Conservation (phyloP, 106 monocot genomes). For the Acorus calamus region DNA sequence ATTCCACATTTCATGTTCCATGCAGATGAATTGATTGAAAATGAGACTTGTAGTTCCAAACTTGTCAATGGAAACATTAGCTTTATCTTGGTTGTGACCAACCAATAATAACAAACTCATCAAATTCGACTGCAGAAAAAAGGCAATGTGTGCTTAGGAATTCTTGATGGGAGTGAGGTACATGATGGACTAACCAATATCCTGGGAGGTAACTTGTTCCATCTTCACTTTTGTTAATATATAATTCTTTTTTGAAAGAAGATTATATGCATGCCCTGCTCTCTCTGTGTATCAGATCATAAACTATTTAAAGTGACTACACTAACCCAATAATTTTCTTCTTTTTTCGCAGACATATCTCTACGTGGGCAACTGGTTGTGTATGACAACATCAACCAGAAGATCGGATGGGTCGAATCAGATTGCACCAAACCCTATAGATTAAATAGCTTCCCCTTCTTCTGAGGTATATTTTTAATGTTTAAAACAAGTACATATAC, state of each 20-base stretch:
- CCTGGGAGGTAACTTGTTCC: constrained; percentile 50
- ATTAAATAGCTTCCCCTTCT: constrained; percentile 34
- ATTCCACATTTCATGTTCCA: too few relatives aligned
- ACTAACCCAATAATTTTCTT: too few relatives aligned
- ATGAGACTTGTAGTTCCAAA: too few relatives aligned
- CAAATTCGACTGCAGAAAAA: constrained; percentile 35
- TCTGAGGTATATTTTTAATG: constrained; percentile 11
- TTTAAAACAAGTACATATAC: too few relatives aligned
- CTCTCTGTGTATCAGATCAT: not conserved
- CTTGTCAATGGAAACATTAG: too few relatives aligned
- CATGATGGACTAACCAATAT: constrained; percentile 62
- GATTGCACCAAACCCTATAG: constrained; percentile 46
- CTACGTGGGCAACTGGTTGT: constrained; percentile 55
- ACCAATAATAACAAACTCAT: too few relatives aligned
- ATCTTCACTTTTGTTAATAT: not conserved
- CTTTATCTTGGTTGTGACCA: too few relatives aligned
- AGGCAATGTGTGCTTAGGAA: constrained; percentile 72
- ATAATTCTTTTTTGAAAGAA: not conserved
- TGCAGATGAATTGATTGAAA: too few relatives aligned
- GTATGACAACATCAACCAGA: constrained; percentile 57
- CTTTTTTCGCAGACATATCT: constrained; percentile 51
- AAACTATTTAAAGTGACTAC: too few relatives aligned
- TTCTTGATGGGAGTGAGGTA: constrained; percentile 65
- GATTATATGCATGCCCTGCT: not conserved
- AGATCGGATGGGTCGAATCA: constrained; percentile 57